Evolutionary conservation across 495 filamentous ascomycete species (phyloP).

Genomic region (Penicillium argentinense): DNA sequence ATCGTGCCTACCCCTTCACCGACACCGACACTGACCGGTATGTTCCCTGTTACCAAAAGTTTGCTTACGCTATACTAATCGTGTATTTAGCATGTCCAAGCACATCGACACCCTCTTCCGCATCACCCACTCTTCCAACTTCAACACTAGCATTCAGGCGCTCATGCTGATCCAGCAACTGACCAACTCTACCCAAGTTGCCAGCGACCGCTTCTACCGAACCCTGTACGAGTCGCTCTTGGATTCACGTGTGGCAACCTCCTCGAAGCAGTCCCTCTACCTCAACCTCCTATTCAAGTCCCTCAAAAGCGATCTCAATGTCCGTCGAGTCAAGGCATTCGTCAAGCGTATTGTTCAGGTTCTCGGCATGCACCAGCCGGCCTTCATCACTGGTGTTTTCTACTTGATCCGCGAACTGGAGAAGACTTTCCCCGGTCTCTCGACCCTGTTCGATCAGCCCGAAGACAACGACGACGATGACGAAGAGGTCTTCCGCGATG

Average conservation of each 20-base stretch:
- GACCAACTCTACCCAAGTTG: slow-evolving; percentile 70
- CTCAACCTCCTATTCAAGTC: slow-evolving; percentile 87
- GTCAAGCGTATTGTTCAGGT: slow-evolving; percentile 89
- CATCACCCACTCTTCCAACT: slow-evolving; percentile 96
- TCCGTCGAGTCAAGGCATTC: slow-evolving; percentile 90
- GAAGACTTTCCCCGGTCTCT: slow-evolving; percentile 69
- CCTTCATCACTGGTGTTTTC: slow-evolving; percentile 86
- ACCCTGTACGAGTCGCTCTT: slow-evolving; percentile 93
- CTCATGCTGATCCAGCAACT: slow-evolving; percentile 95
- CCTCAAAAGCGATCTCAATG: slow-evolving; percentile 80
- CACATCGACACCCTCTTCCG: slow-evolving; percentile 92
- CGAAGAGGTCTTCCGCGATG: slow-evolving; percentile 72
- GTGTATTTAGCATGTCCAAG: slow-evolving; percentile 61
- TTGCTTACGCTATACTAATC: slow-evolving; percentile 14
- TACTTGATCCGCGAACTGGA: slow-evolving; percentile 84
- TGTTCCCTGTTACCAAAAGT: slow-evolving; percentile 23
- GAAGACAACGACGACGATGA: slow-evolving; percentile 67
- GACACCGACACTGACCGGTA: slow-evolving; percentile 72
- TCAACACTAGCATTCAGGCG: slow-evolving; percentile 97
- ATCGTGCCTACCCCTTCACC: slow-evolving; percentile 91
- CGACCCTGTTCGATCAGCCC: slow-evolving; percentile 68
- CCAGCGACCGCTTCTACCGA: slow-evolving; percentile 87
- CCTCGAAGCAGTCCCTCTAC: slow-evolving; percentile 94
- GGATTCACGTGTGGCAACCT: slow-evolving; percentile 80
- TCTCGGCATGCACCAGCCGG: slow-evolving; percentile 81